Conservation (phyloP, 176 grass and related monocot species). For the Hsuehochloa calcarea region DNA sequence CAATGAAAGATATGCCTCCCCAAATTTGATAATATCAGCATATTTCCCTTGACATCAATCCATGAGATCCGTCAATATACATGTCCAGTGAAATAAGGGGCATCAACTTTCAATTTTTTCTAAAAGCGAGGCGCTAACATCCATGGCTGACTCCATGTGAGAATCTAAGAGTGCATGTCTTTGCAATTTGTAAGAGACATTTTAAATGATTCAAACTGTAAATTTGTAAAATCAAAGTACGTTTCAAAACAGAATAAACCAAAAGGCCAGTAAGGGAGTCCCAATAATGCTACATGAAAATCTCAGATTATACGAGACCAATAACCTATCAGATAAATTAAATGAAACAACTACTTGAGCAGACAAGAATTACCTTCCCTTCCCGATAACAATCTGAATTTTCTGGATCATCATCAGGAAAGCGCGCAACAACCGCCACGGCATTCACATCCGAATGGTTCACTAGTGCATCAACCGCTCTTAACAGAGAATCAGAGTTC, state of each 20-base stretch:
- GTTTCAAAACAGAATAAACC: neutral
- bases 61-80: neutral
- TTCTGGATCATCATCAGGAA: conserved; percentile 81
- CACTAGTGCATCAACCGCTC: conserved; percentile 63
- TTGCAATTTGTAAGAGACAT: neutral
- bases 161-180: neutral
- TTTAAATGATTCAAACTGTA: neutral
- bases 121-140: neutral
- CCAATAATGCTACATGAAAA: neutral
- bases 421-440: conserved; percentile 76
- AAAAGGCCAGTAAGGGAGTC: neutral
- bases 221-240: neutral
- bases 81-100: neutral
- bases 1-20: neutral
- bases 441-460: conserved; percentile 64
- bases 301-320: neutral
- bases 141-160: neutral
- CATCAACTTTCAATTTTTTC: neutral
- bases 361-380: conserved; percentile 57
- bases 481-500: conserved; percentile 67
- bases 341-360: neutral
- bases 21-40: neutral
- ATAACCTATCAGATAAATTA: neutral
- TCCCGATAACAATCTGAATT: conserved; percentile 66
- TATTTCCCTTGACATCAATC: neutral